Evolutionary conservation across 1,284 basidiomycete species (phyloP).

Genomic region (Blastosporella zonata): DNA sequence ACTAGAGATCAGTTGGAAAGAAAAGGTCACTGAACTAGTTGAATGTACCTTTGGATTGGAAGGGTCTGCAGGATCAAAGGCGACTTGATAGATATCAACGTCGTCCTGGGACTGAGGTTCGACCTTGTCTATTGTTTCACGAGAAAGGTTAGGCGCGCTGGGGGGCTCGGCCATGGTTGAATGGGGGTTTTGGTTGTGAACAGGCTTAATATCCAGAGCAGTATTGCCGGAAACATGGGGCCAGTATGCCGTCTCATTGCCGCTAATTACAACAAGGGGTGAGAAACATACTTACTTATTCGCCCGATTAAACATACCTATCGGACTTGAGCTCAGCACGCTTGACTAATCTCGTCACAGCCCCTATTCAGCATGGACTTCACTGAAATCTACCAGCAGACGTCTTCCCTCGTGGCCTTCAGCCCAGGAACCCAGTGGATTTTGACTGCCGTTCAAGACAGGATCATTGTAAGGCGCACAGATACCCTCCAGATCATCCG

Average conservation of each 20-base stretch:
- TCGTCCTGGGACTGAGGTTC: conserved; percentile 15
- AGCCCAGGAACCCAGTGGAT: conserved; percentile 75
- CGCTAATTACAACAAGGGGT: conserved; percentile 4
- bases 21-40: background rate
- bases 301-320: background rate
- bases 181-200: background rate
- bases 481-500: conserved; percentile 74
- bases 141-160: conserved; percentile 6
- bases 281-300: background rate
- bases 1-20: conserved; percentile 1
- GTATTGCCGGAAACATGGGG: background rate
- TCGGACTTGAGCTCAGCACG: background rate
- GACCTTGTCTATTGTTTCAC: conserved; percentile 1
- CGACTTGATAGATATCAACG: conserved; percentile 31
- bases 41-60: conserved; percentile 32
- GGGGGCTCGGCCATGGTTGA: conserved; percentile 4
- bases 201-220: background rate
- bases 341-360: conserved; percentile 2
- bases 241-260: conserved; percentile 6
- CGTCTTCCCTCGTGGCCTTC: conserved; percentile 63
- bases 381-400: conserved; percentile 77
- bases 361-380: conserved; percentile 53
- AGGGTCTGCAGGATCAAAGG: conserved; percentile 33
- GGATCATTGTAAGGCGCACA: conserved; percentile 69
- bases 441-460: conserved; percentile 68